Base-by-base conservation (phyloP, 2,329 filamentous ascomycete species). In the Xylaria sp. region DNA sequence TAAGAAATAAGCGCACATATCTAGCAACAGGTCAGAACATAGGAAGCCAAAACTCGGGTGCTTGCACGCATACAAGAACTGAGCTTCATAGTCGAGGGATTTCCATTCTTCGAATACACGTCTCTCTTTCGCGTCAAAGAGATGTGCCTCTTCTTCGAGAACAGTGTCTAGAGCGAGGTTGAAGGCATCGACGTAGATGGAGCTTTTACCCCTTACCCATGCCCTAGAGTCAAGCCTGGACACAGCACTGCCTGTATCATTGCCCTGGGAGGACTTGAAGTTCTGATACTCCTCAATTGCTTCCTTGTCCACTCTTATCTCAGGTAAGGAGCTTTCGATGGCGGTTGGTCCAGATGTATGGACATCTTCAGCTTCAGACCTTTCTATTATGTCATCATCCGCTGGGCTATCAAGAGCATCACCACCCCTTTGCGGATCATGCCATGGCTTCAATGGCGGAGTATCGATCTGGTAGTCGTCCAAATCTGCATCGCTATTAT, bases 151-250 rank as follows among this genome's bases (percentile, higher is more conserved):
- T 66, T 98, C 93, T 58, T 93, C 90, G 13, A 98, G 82, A 3
- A 99, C 96, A 0, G 93, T 97, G 68, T 95, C 91, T 58, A 99
- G 83, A 1, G 95, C 93, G 16, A 98, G 84, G 76, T 97, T 97
- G 84, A 99, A 99, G 0, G 96, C 96, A 81, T 99, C 96, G 21
- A 98, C 93, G 75, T 99, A 99, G 64, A 99, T 93, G 1, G 94
- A 98, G 76, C 91, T 97, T 78, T 89, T 90, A 0, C 93, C 93
- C 75, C 86, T 89, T 4, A 90, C 81, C 93, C 93, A 97, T 68
- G 86, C 60, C 83, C 84, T 79, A 18, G 76, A 71, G 65, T 78
- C 71, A 60, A 88, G 82, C 66, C 85, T 85, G 16, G 91, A 76
- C 8, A 87, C 83, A 44, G 84, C 81, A 70, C 86, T 84, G 5